Percentiles rank a stretch among this genome's conserved stretches.
These are phyloP conservation scores for Aureobasidium subglaciale DNA, from an alignment of 2,329 filamentous ascomycete genomes.

Conservation along the genomic window DNA sequence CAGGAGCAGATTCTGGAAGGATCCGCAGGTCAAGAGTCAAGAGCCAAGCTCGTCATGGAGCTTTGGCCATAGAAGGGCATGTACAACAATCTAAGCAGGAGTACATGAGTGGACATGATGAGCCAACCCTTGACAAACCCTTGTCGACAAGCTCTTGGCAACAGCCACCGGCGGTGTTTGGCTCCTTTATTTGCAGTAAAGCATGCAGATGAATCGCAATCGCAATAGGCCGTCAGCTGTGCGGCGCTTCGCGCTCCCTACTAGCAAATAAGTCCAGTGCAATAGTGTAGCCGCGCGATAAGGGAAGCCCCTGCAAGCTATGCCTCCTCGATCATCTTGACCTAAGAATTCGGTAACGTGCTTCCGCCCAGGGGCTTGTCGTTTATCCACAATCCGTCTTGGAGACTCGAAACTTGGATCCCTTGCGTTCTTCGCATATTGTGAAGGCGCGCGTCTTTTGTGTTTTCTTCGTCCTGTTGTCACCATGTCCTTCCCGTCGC, in stretches of 20 bases:
- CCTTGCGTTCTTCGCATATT: conserved; percentile 1
- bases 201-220: not conserved
- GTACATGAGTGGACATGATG: too few species aligned
- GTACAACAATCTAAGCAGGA: too few species aligned
- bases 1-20: not conserved
- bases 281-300: not conserved
- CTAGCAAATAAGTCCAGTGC: not conserved
- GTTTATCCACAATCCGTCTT: not conserved
- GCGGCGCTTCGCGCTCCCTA: not conserved
- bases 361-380: not conserved
- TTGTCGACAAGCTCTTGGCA: not conserved
- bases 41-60: too few species aligned
- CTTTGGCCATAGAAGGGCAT: too few species aligned
- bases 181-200: not conserved
- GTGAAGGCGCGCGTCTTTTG: not conserved
- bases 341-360: not conserved
- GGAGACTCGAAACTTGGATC: not conserved
- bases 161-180: not conserved
- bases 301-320: not conserved
- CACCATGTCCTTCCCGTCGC: not conserved
- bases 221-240: not conserved
- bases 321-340: not conserved
- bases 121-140: too few species aligned
- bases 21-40: not conserved
- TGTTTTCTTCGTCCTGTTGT: not conserved